Evolutionary conservation across 768 basidiomycete species (phyloP).

Genomic region (Tricholoma hemisulphureum): DNA sequence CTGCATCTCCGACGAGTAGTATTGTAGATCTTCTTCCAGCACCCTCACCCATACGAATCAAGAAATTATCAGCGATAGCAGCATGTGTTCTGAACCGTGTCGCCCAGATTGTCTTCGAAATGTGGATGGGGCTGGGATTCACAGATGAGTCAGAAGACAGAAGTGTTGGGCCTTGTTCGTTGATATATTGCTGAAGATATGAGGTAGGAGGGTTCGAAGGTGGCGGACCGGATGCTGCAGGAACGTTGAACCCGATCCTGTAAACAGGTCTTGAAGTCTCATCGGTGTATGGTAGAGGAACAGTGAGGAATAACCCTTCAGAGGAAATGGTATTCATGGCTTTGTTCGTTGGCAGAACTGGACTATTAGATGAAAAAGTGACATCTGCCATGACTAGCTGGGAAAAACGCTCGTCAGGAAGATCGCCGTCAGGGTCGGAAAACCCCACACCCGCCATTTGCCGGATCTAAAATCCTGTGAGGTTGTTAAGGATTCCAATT

Average conservation of each 20-base stretch:
- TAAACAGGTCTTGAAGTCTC: constrained; percentile 26
- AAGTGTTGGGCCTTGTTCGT: constrained; percentile 36
- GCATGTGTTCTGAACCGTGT: constrained; percentile 46
- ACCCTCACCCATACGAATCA: constrained; percentile 23
- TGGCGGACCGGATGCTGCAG: constrained; percentile 31
- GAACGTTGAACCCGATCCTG: constrained; percentile 42
- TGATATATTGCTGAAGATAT: constrained; percentile 45
- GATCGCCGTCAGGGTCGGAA: constrained; percentile 38
- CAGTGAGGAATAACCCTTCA: constrained; percentile 32
- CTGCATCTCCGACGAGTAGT: constrained; percentile 34
- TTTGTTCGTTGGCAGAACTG: constrained; percentile 19
- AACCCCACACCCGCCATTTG: constrained; percentile 40
- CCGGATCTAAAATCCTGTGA: constrained; percentile 36
- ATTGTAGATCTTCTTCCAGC: constrained; percentile 9
- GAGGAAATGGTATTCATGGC: constrained; percentile 23
- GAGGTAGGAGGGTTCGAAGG: constrained; percentile 35
- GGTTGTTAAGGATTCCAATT: neutral
- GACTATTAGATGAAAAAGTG: constrained; percentile 29
- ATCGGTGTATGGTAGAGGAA: constrained; percentile 35
- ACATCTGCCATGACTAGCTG: constrained; percentile 51
- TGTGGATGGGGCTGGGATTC: constrained; percentile 30
- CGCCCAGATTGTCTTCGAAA: constrained; percentile 43
- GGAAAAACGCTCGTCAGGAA: constrained; percentile 26
- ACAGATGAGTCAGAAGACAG: constrained; percentile 35
- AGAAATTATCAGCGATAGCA: constrained; percentile 40